Conservation (phyloP, 1,139 yeast species). For the Yamadazyma triangularis region DNA sequence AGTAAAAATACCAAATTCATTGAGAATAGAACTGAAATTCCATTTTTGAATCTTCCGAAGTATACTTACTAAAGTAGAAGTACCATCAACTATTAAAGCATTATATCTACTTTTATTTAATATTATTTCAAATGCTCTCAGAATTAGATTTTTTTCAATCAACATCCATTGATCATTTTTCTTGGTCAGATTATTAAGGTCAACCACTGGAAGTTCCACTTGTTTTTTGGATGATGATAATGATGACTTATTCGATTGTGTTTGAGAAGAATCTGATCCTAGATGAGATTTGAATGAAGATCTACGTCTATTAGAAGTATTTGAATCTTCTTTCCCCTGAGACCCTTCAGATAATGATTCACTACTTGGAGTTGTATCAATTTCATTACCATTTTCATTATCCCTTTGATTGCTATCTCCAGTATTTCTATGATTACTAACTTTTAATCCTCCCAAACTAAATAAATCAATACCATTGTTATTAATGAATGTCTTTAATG, state of each 20-base stretch:
- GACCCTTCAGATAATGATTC: not conserved
- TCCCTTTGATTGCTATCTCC: constrained; percentile 15
- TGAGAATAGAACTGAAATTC: constrained; percentile 79
- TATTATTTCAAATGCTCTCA: constrained; percentile 54
- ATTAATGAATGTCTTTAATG: constrained; percentile 42
- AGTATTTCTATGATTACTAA: constrained; percentile 38
- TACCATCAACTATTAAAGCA: constrained; percentile 70
- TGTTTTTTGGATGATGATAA: constrained; percentile 3
- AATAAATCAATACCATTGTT: constrained; percentile 40
- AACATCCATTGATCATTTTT: constrained; percentile 68
- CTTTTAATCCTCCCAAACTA: constrained; percentile 43
- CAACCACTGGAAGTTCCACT: constrained; percentile 12
- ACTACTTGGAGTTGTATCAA: constrained; percentile 1
- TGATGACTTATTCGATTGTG: not conserved
- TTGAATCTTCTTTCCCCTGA: constrained; percentile 2
- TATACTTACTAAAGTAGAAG: constrained; percentile 76
- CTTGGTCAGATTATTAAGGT: constrained; percentile 10
- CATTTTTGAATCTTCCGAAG: constrained; percentile 81
- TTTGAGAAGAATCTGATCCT: no score
- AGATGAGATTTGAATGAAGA: no score
- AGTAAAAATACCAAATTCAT: constrained; percentile 77
- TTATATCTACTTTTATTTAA: constrained; percentile 67
- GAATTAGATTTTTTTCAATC: constrained; percentile 53
- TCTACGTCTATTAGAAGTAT: no score
- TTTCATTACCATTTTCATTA: constrained; percentile 11